A percentile compares a stretch with the other conserved stretches of the same genome.
phyloP scores from a whole-genome alignment of 2,329 filamentous ascomycete species.

The Capronia americana region DNA sequence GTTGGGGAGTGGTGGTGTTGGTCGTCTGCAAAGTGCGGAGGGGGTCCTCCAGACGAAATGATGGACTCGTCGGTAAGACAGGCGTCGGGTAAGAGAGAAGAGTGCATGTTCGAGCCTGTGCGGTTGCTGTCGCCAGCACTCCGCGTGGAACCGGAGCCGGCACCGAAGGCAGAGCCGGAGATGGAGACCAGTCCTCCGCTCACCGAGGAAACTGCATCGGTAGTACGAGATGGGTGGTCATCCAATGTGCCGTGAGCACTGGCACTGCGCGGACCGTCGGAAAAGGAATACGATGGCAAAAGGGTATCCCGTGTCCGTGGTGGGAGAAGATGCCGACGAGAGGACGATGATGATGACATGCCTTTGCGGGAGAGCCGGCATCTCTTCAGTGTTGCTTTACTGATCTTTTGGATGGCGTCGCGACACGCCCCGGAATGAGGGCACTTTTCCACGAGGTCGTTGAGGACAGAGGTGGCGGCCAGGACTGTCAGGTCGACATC shows the following conservation, averaged over 20 bases:
- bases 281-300: not conserved
- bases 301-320: not conserved
- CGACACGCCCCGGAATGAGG: not conserved
- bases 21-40: not conserved
- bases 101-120: not conserved
- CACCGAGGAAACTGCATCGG: not conserved
- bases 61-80: not conserved
- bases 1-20: not conserved
- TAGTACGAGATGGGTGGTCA: not conserved
- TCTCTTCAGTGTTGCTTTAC: constrained; percentile 2
- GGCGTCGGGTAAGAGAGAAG: not conserved
- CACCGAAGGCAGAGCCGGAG: too few species aligned
- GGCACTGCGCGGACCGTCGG: not conserved
- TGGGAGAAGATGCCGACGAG: not conserved
- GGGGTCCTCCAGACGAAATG: not conserved
- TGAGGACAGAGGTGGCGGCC: constrained; percentile 2
- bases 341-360: not conserved
- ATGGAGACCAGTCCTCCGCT: not conserved
- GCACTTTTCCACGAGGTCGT: not conserved
- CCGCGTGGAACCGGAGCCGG: not conserved
- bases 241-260: not conserved
- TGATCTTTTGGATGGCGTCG: not conserved
- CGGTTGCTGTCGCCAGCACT: not conserved
- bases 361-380: not conserved
- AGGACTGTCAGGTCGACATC: constrained; percentile 1